These are phyloP conservation scores for Mallotus japonicus DNA, from an alignment of 441 rosid genomes.

Conservation along the genomic window DNA sequence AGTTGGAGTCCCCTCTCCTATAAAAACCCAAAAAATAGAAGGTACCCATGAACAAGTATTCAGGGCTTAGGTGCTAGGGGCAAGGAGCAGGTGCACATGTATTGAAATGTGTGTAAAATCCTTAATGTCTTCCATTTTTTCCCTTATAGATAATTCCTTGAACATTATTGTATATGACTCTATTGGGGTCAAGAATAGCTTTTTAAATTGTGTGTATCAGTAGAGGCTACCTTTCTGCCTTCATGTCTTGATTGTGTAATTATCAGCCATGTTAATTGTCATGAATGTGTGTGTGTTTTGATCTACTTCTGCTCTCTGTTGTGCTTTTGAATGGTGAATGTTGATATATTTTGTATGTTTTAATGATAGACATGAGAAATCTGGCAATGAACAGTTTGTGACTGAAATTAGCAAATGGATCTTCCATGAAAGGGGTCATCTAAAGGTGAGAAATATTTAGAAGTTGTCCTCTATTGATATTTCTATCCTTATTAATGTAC, in stretches of 20 bases:
- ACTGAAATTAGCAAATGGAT: slow-evolving; percentile 89
- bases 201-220: neutral
- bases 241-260: neutral
- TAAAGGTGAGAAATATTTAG: slow-evolving; percentile 54
- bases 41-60: too few species aligned
- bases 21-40: too few species aligned
- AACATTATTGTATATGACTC: neutral
- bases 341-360: slow-evolving; percentile 15
- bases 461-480: slow-evolving; percentile 7
- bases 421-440: slow-evolving; percentile 87
- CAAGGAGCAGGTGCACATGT: too few species aligned
- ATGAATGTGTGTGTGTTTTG: neutral
- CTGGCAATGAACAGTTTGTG: slow-evolving; percentile 78
- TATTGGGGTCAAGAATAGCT: neutral
- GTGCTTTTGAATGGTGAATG: neutral
- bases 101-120: too few species aligned
- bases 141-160: neutral
- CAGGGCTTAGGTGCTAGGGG: too few species aligned
- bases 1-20: too few species aligned
- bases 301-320: neutral
- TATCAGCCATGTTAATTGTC: neutral
- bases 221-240: too few species aligned
- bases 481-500: slow-evolving; percentile 13
- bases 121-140: neutral
- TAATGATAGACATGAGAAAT: slow-evolving; percentile 58